Base-by-base conservation (phyloP, 1,139 yeast genomes). In the Suhomyces wounanorum region DNA sequence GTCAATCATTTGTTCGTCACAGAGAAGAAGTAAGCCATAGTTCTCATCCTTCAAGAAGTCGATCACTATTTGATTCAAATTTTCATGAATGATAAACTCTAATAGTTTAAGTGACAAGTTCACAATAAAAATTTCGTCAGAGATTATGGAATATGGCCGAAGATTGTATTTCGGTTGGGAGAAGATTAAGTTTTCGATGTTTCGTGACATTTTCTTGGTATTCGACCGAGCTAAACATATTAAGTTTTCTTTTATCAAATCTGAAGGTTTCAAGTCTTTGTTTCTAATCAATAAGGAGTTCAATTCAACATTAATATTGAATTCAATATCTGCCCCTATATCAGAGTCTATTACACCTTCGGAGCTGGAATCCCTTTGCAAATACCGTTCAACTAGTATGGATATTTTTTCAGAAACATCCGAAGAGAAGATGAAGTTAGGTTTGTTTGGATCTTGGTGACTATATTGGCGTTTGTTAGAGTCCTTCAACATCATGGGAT, bases 391-490 rank as follows among this genome's bases (percentile, higher is more conserved):
- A 13, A 53, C 54, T 11, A 53, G 41, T 14, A 16, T n/a, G 43
- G 52, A 49, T 6, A 68, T 58, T 49, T 63, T 63, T 25, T 61
- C 62, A 0, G 67, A 63, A 9, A 76, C 67, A 52, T 75, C 74
- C 11, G 78, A 73, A 7, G 75, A 67, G 52, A 72, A 72, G 28
- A 76, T 60, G 52, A 75, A 71, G 57, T 73, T 75, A 38, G 81
- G 81, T 53, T 68, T 70, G 48, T 67, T 60, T 4, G 65, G 61
- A 58, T 74, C 77, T 39, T 54, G 56, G 36, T 42, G 39, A 28
- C 43, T 51, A 43, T 51, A 48, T 14, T 47, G 57, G 37, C 39
- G 43, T 28, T 49, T 51, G 40, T 39, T 39, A 11, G 40, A 44
- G 43, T 40, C 46, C 18, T 45, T 35, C 9, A 46, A 37, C 53